Percentiles rank a stretch among this genome's conserved stretches.
These are phyloP conservation scores for Tetrapyrgos nigripes DNA, from an alignment of 1,284 basidiomycete species.

Conservation along the genomic window DNA sequence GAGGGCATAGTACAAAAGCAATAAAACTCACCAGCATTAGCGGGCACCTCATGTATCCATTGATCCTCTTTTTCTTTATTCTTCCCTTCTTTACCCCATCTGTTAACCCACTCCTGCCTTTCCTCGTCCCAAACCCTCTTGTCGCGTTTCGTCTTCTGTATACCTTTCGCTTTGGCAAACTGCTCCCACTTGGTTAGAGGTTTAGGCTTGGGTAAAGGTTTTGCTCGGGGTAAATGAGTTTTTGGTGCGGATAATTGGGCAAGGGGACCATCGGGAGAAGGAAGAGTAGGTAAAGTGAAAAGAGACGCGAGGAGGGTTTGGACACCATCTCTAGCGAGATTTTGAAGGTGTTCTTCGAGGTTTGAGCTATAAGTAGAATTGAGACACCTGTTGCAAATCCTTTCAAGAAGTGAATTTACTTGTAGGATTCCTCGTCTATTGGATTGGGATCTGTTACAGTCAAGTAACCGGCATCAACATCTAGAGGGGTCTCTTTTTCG, in stretches of 20 bases:
- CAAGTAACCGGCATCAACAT: slow-evolving; percentile 85
- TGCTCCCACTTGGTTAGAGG: slow-evolving; percentile 96
- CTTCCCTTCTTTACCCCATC: slow-evolving; percentile 93
- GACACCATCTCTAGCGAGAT: slow-evolving; percentile 85
- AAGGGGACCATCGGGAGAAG: slow-evolving; percentile 85
- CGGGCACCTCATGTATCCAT: slow-evolving; percentile 93
- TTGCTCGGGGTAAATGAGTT: slow-evolving; percentile 86
- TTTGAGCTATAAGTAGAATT: slow-evolving; percentile 58
- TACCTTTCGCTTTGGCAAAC: slow-evolving; percentile 95
- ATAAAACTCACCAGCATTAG: slow-evolving; percentile 74
- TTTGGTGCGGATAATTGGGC: slow-evolving; percentile 82
- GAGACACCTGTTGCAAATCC: background rate
- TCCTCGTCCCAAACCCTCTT: slow-evolving; percentile 95
- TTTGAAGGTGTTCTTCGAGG: slow-evolving; percentile 82
- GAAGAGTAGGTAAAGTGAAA: slow-evolving; percentile 82
- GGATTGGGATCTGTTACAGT: slow-evolving; percentile 90
- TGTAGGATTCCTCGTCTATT: slow-evolving; percentile 81
- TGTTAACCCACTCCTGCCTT: slow-evolving; percentile 89
- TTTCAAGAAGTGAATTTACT: slow-evolving; percentile 44
- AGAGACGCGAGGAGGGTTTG: slow-evolving; percentile 85
- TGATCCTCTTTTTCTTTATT: slow-evolving; percentile 90
- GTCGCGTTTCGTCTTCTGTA: slow-evolving; percentile 82
- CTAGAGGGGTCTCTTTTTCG: slow-evolving; percentile 82
- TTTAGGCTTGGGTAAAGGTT: slow-evolving; percentile 93
- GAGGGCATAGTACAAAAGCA: too few relatives aligned